Conservation (phyloP, 2,329 filamentous ascomycete genomes). For the Trichoderma sp. region DNA sequence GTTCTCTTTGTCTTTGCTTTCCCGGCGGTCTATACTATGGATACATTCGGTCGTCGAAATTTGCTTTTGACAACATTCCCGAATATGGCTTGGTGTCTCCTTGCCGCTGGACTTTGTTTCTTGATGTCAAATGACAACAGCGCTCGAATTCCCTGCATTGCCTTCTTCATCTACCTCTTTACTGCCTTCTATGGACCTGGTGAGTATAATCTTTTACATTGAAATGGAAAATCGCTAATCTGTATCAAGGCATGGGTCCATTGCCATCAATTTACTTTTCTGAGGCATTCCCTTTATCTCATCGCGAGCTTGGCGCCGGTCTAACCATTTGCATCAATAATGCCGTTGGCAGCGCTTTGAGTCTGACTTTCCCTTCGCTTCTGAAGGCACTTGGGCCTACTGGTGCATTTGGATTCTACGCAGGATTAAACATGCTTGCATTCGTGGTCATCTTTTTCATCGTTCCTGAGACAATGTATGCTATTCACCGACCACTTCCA, state of each 20-base stretch:
- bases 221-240: not conserved
- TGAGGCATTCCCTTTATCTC: slow-evolving; percentile 57
- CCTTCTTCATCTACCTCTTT: slow-evolving; percentile 55
- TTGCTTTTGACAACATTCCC: slow-evolving; percentile 41
- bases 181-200: slow-evolving; percentile 47
- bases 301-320: slow-evolving; percentile 45
- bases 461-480: slow-evolving; percentile 55
- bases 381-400: slow-evolving; percentile 42
- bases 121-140: slow-evolving; percentile 43
- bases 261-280: slow-evolving; percentile 45
- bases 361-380: slow-evolving; percentile 49
- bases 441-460: slow-evolving; percentile 65
- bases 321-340: slow-evolving; percentile 39
- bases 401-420: slow-evolving; percentile 62
- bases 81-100: slow-evolving; percentile 36
- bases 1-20: slow-evolving; percentile 56
- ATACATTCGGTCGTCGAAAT: slow-evolving; percentile 52
- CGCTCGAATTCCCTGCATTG: slow-evolving; percentile 49
- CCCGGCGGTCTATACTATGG: slow-evolving; percentile 57
- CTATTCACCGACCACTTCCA: not conserved
- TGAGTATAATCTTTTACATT: slow-evolving; percentile 19
- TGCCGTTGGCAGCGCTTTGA: slow-evolving; percentile 33
- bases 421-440: slow-evolving; percentile 59
- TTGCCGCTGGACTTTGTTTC: slow-evolving; percentile 47
- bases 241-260: slow-evolving; percentile 34